Evolutionary conservation across 768 basidiomycete species (phyloP).

Genomic region (Rhizopogon roseolus): DNA sequence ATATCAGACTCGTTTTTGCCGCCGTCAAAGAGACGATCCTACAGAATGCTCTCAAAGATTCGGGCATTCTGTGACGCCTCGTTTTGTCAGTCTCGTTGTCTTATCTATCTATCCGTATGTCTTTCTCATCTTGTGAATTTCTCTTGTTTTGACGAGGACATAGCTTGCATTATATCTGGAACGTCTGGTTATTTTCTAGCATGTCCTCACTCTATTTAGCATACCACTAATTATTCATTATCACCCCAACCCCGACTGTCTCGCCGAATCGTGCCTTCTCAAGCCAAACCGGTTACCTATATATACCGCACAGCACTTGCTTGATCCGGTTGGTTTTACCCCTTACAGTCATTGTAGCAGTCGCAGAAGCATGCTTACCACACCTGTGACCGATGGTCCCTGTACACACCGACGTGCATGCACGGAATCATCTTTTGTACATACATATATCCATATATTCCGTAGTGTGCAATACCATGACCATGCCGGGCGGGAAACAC

Average conservation of each 20-base stretch:
- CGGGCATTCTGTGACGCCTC: constrained; percentile 61
- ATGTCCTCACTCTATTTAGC: constrained; percentile 18
- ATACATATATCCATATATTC: not conserved
- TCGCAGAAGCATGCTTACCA: too few relatives aligned
- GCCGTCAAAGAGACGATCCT: constrained; percentile 93
- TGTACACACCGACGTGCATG: not conserved
- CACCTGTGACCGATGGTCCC: not conserved
- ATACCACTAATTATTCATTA: constrained; percentile 24
- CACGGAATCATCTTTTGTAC: not conserved
- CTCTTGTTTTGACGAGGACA: constrained; percentile 2
- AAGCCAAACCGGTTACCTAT: not conserved
- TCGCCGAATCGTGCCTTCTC: not conserved
- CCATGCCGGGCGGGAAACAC: not conserved
- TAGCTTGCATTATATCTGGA: constrained; percentile 27
- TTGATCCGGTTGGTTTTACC: not conserved
- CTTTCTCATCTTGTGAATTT: not conserved
- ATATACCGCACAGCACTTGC: not conserved
- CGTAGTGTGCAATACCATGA: not conserved
- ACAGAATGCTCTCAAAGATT: constrained; percentile 82
- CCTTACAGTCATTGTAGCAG: not conserved
- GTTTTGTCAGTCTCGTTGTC: not conserved
- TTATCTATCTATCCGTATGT: constrained; percentile 23
- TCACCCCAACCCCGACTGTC: not conserved
- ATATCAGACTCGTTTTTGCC: constrained; percentile 77
- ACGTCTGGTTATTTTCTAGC: constrained; percentile 20